Base-by-base conservation (phyloP, 2,329 filamentous ascomycete species). In the Neofusicoccum sp. region DNA sequence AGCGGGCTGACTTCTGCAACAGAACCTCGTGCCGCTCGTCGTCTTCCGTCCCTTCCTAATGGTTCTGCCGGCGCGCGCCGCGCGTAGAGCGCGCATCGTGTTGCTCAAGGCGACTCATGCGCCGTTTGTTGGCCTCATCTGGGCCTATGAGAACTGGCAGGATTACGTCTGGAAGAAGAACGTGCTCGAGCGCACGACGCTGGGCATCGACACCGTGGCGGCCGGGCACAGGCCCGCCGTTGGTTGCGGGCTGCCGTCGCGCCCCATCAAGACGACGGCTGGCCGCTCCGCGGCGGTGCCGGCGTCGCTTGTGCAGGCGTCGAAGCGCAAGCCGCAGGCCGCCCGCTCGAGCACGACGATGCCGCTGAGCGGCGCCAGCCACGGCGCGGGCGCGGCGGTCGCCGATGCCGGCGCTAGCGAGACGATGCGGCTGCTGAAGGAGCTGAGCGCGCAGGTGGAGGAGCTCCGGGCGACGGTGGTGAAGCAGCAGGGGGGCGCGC, bases 21-120 rank as follows among this genome's bases (percentile, higher is more conserved):
- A 85, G 83, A 95, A 93, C 72, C 82, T 95, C 40, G 78, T 93
- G 45, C 87, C 90, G 6, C 80, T 93, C 60, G 75, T 88, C 63
- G 86, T 93, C 69, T 84, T 93, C 69, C 84, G 90, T 14, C 90
- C 90, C 0, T 79, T 91, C 62, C 83, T 89, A 61, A 79, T 93
- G 45, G 80, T 91, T 65, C 72, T 91, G 53, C 81, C 86, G 6
- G 83, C 86, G 2, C 83, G 87, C 63, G 78, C 82, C 62, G 82
- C 93, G 66, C 86, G 90, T 54, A 78, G 77, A 33, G 78, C 82
- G 60, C 81, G 84, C 48, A 86, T 87, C 62, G 68, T 85, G 43
- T 70, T 86, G 47, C 79, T 87, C 62, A 84, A 84, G 69, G 79
- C 78, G 53, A 86, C 84, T 2, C 84, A 87, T 71, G 77, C 85